phyloP scores from a whole-genome alignment of 805 yeast genomes.

The Kuraishia capsulata region DNA sequence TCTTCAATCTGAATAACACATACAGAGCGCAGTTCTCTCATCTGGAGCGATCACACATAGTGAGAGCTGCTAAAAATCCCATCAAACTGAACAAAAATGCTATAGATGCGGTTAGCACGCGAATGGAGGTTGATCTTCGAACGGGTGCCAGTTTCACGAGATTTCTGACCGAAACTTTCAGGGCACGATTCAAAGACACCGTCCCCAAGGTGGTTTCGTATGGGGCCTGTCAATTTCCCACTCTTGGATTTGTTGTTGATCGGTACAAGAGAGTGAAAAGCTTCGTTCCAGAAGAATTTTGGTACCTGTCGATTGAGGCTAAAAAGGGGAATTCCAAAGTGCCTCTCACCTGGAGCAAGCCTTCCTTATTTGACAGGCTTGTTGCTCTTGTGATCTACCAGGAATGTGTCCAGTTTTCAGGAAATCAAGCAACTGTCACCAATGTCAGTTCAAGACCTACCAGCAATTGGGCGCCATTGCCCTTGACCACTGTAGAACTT shows the following conservation, averaged over 20 bases:
- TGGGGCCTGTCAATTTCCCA: slow-evolving; percentile 95
- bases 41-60: slow-evolving; percentile 65
- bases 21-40: slow-evolving; percentile 85
- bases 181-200: slow-evolving; percentile 17
- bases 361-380: slow-evolving; percentile 64
- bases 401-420: slow-evolving; percentile 39
- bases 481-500: slow-evolving; percentile 87
- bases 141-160: slow-evolving; percentile 89
- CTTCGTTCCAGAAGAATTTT: slow-evolving; percentile 72
- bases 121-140: slow-evolving; percentile 82
- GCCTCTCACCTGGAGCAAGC: slow-evolving; percentile 63
- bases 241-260: slow-evolving; percentile 93
- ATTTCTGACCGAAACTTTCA: slow-evolving; percentile 50
- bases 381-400: slow-evolving; percentile 59
- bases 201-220: slow-evolving; percentile 44
- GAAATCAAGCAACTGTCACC: slow-evolving; percentile 40
- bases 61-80: slow-evolving; percentile 68
- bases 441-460: slow-evolving; percentile 54
- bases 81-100: slow-evolving; percentile 51
- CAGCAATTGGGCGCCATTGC: slow-evolving; percentile 73
- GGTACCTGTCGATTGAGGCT: slow-evolving; percentile 56
- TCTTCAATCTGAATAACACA: slow-evolving; percentile 36
- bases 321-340: slow-evolving; percentile 31
- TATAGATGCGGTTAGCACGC: slow-evolving; percentile 76
- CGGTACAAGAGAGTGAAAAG: slow-evolving; percentile 66